These are phyloP conservation scores for Aspergillus homomorphus DNA, from an alignment of 495 filamentous ascomycete genomes.

Conservation along the genomic window DNA sequence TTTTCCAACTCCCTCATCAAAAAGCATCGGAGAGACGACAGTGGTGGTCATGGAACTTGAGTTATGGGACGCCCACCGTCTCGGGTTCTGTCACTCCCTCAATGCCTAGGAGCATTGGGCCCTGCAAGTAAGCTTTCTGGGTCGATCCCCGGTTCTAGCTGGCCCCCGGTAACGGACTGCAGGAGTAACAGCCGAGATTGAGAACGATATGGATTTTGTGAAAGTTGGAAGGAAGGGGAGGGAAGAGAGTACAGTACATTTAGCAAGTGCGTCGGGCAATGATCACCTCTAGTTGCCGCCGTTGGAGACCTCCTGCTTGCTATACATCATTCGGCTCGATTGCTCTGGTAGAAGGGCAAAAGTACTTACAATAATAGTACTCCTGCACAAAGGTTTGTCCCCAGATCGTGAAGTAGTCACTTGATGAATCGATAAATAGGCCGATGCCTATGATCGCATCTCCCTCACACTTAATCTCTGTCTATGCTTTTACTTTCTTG, in stretches of 20 bases:
- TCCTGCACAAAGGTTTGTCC: neutral
- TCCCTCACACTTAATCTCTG: constrained; percentile 2
- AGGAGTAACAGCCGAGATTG: constrained; percentile 1
- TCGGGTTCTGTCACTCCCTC: constrained; percentile 27
- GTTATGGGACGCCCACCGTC: constrained; percentile 26
- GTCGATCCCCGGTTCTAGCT: constrained; percentile 16
- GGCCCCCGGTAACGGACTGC: neutral
- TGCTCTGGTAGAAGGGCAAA: neutral
- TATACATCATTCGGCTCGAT: neutral
- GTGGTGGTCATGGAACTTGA: neutral
- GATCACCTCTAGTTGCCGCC: no score
- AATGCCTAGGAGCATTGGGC: constrained; percentile 15
- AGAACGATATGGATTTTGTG: neutral
- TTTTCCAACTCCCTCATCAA: neutral
- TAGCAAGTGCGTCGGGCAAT: no score
- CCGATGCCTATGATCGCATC: neutral
- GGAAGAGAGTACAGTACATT: neutral
- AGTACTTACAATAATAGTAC: neutral
- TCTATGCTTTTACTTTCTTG: constrained; percentile 5
- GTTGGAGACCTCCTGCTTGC: no score
- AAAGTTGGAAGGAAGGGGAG: neutral
- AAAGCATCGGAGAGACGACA: neutral
- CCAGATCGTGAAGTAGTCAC: neutral
- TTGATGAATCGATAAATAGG: neutral
- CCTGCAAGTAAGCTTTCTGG: constrained; percentile 16